Conservation (phyloP, 495 filamentous ascomycete species). For the Mycothermus thermophilus region DNA sequence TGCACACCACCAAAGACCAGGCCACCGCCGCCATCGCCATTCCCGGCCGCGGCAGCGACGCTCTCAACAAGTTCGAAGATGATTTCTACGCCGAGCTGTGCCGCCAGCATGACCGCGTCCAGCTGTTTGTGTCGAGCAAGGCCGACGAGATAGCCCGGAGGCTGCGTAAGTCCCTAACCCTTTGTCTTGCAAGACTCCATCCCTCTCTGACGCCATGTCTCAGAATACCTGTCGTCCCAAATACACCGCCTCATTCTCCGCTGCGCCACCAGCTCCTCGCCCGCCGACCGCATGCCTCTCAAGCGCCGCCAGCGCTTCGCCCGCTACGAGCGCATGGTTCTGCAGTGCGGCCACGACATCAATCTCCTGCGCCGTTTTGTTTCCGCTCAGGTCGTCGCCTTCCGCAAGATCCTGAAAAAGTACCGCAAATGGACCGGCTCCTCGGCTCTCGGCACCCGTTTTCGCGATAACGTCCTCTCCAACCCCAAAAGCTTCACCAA, state of each 20-base stretch:
- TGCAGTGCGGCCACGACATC: constrained; percentile 48
- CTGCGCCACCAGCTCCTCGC: constrained; percentile 18
- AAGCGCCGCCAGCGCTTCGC: constrained; percentile 31
- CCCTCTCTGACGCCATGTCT: constrained; percentile 3
- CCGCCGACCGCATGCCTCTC: constrained; percentile 14
- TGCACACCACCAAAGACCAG: constrained; percentile 46
- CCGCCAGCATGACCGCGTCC: constrained; percentile 52
- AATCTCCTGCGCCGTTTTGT: constrained; percentile 47
- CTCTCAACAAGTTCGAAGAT: constrained; percentile 44
- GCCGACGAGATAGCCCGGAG: constrained; percentile 51
- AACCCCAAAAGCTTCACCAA: constrained; percentile 49
- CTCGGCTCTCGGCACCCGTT: constrained; percentile 39
- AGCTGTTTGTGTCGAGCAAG: constrained; percentile 59
- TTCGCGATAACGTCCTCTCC: constrained; percentile 41
- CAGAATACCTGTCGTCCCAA: constrained; percentile 39
- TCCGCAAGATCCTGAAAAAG: constrained; percentile 64
- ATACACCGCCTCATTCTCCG: constrained; percentile 34
- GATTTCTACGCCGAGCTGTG: constrained; percentile 46
- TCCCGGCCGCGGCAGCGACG: constrained; percentile 42
- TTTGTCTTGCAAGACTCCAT: no score
- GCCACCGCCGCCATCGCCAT: constrained; percentile 52
- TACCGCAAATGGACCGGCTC: constrained; percentile 65
- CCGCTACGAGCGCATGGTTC: constrained; percentile 33
- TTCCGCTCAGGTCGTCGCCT: constrained; percentile 48
- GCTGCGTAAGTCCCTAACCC: constrained; percentile 34